Evolutionary conservation across 2,329 filamentous ascomycete species (phyloP).

Genomic region (Venturia carpophila): DNA sequence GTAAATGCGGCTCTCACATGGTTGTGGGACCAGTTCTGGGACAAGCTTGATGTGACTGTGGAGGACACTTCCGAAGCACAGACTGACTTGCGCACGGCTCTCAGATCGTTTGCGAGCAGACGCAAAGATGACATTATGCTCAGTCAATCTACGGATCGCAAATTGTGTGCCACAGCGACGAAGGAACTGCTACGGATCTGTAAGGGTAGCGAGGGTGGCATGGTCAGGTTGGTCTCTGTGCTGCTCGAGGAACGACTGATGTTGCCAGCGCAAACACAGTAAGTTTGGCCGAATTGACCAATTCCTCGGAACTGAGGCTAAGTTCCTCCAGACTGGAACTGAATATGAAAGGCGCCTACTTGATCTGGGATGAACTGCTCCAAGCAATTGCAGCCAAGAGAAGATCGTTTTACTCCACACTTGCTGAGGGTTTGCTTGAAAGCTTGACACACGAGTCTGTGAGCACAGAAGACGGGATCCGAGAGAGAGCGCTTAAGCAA

Average conservation of each 20-base stretch:
- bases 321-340: not conserved
- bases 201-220: not conserved
- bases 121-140: not conserved
- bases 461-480: not conserved
- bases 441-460: not conserved
- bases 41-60: not conserved
- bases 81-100: conserved; percentile 3
- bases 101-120: not conserved
- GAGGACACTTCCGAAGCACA: not conserved
- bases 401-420: not conserved
- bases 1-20: conserved; percentile 6
- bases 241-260: conserved; percentile 12
- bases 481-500: not conserved
- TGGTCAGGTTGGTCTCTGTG: not conserved
- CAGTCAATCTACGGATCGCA: not conserved
- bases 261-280: conserved; percentile 1
- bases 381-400: conserved; percentile 1
- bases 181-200: not conserved
- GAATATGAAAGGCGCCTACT: conserved; percentile 12
- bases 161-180: not conserved
- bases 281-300: not conserved
- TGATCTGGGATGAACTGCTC: conserved; percentile 15
- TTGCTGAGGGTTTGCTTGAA: not conserved
- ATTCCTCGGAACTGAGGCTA: not conserved
- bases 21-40: conserved; percentile 15